Percentiles rank a stretch among this genome's conserved stretches.
Conservation (phyloP, 2,329 filamentous ascomycete genomes). For the Neurospora sp. region DNA sequence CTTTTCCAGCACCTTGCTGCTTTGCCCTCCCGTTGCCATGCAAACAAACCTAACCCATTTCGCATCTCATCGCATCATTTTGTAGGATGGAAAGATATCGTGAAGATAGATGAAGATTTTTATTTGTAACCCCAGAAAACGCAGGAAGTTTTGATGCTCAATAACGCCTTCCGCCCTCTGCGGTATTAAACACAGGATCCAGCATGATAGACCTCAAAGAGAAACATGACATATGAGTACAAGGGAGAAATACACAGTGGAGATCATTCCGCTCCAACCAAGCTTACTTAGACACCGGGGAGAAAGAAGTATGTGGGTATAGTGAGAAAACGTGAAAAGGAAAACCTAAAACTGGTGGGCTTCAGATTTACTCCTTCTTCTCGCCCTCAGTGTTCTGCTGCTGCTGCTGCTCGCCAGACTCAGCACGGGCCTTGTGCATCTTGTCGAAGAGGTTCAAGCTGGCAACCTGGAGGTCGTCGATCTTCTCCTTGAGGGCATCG, state of each 20-base stretch:
- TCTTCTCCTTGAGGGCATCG: slow-evolving; percentile 96
- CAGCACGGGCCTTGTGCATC: slow-evolving; percentile 92
- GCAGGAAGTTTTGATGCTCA: slow-evolving; percentile 38
- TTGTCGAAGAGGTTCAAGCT: slow-evolving; percentile 97
- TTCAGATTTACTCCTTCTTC: slow-evolving; percentile 55
- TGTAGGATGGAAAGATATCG: slow-evolving; percentile 22
- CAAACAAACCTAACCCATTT: slow-evolving; percentile 22
- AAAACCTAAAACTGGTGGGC: background rate
- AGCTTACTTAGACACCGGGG: slow-evolving; percentile 20
- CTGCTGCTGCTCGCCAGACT: slow-evolving; percentile 48
- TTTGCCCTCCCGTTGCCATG: background rate
- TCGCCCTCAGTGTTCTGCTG: slow-evolving; percentile 53
- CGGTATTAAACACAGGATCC: slow-evolving; percentile 35
- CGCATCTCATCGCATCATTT: slow-evolving; percentile 32
- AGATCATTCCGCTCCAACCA: slow-evolving; percentile 18
- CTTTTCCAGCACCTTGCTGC: slow-evolving; percentile 3
- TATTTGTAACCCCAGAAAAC: slow-evolving; percentile 15
- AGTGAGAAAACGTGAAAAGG: slow-evolving; percentile 11
- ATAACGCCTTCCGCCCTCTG: slow-evolving; percentile 39
- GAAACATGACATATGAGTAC: slow-evolving; percentile 21
- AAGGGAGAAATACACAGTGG: slow-evolving; percentile 38
- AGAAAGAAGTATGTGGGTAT: slow-evolving; percentile 19
- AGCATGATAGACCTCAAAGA: slow-evolving; percentile 21
- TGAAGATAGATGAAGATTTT: slow-evolving; percentile 25
- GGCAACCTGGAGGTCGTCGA: slow-evolving; percentile 91